Base-by-base conservation (phyloP, 495 filamentous ascomycete genomes). In the Lasiosphaeris hirsuta region DNA sequence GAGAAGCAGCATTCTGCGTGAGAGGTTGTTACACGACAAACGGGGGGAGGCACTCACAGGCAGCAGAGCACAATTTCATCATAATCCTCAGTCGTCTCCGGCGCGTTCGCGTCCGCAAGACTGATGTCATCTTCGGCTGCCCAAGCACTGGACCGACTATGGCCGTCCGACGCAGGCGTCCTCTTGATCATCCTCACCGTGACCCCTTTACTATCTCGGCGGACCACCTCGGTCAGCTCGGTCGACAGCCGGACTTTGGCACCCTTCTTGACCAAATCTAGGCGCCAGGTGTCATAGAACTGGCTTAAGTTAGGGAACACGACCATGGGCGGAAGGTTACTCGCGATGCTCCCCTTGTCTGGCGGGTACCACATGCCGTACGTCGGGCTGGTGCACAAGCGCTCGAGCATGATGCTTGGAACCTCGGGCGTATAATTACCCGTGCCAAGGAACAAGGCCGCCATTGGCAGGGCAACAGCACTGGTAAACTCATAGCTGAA, bases 381-480 rank as follows among this genome's bases (percentile, higher is more conserved):
- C 64, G 89, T 81, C 10, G 87, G 83, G 61, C 90, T 79, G 62
- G 90, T 78, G 65, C 86, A 91, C 0, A 95, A 74, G 7, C 90
- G 73, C 69, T 93, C 90, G 7, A 95, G 76, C 41, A 93, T 82
- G 33, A 86, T 84, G 56, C 81, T 81, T 1, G 88, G 81, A 3
- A 93, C 88, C 53, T 92, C 87, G 0, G 88, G 83, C 0, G 90
- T 89, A 57, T 89, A 86, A 56, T 94, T 92, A 7, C 87, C 87
- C 0, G 87, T 89, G 0, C 90, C 90, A 0, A 93, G 75, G 54
- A 93, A 95, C 4, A 93, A 75, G 0, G 90, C 90, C 43, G 92
- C 79, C 66, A 93, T 80, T 0, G 90, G 90, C 19, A 64, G 72
- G 0, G 84, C 86, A 68, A 95, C 85, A 37, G 79, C 84, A 64